Evolutionary conservation across 2,329 filamentous ascomycete genomes (phyloP), one percentile per base, ranked within the genome.

Genomic region (Penicillium corylophilum): DNA sequence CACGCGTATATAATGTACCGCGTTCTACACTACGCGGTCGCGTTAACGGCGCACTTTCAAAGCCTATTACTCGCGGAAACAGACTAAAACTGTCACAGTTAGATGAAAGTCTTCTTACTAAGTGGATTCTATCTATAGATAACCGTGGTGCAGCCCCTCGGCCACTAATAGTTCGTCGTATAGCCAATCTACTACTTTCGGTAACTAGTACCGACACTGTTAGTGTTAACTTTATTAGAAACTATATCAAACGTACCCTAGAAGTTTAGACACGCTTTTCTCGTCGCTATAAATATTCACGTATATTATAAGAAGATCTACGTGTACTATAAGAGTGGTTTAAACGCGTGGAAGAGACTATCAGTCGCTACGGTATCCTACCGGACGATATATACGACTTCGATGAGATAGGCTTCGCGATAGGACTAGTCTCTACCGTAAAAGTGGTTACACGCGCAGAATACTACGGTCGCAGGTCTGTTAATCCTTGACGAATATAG

Each of bases 401-500:
- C n/a, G n/a, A n/a, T n/a, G n/a, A n/a, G n/a, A n/a, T n/a, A n/a
- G n/a, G n/a, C n/a, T n/a, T n/a, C n/a, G n/a, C n/a, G n/a, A n/a
- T n/a, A n/a, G n/a, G n/a, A n/a, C n/a, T n/a, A n/a, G n/a, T n/a
- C n/a, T n/a, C n/a, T n/a, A n/a, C n/a, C n/a, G n/a, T n/a, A n/a
- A n/a, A n/a, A n/a, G n/a, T n/a, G n/a, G n/a, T n/a, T n/a, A n/a
- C n/a, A n/a, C n/a, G n/a, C n/a, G n/a, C n/a, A n/a, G n/a, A n/a
- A n/a, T n/a, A n/a, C n/a, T n/a, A n/a, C n/a, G n/a, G n/a, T n/a
- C n/a, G n/a, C n/a, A n/a, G n/a, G n/a, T n/a, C n/a, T n/a, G n/a
- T 58, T 76, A 6, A 66, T 76, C 48, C 56, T 75, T 26, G 66
- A 75, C 61, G 59, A 68, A 41, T 56, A 75, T 61, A 51, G 56